Percentiles rank a stretch among this genome's conserved stretches.
phyloP scores from a whole-genome alignment of 1,284 basidiomycete species.

The Cutaneotrichosporon arboriforme region DNA sequence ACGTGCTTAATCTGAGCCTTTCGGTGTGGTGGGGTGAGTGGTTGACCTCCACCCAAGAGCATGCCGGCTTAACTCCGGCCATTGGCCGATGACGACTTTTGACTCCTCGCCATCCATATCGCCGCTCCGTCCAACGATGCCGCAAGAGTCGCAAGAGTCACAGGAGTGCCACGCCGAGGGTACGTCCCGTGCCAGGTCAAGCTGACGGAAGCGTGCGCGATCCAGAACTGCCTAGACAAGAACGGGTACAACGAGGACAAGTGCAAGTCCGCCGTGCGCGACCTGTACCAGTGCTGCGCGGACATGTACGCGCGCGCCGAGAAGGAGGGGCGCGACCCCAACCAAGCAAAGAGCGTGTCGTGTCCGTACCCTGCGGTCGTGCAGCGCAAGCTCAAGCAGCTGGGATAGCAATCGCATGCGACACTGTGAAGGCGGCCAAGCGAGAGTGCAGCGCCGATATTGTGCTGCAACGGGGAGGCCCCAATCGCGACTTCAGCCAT shows the following conservation, averaged over 20 bases:
- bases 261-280: constrained; percentile 28
- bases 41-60: not conserved
- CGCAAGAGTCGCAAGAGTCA: not conserved
- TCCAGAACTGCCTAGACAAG: constrained; percentile 38
- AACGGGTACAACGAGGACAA: constrained; percentile 38
- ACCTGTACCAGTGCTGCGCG: constrained; percentile 39
- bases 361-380: constrained; percentile 38
- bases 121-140: too few relatives aligned
- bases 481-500: too few relatives aligned
- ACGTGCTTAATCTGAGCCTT: not conserved
- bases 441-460: too few relatives aligned
- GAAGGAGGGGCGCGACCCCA: constrained; percentile 18
- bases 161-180: constrained; percentile 3
- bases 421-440: too few relatives aligned
- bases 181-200: not conserved
- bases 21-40: not conserved
- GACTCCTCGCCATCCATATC: not conserved
- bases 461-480: too few relatives aligned
- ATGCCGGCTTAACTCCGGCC: not conserved
- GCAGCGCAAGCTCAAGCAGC: constrained; percentile 31
- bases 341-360: constrained; percentile 23
- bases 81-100: not conserved
- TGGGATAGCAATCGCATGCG: too few relatives aligned
- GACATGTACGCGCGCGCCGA: constrained; percentile 34
- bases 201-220: constrained; percentile 36